phyloP scores from a whole-genome alignment of 2,329 filamentous ascomycete species.

The Alternaria brassicae region DNA sequence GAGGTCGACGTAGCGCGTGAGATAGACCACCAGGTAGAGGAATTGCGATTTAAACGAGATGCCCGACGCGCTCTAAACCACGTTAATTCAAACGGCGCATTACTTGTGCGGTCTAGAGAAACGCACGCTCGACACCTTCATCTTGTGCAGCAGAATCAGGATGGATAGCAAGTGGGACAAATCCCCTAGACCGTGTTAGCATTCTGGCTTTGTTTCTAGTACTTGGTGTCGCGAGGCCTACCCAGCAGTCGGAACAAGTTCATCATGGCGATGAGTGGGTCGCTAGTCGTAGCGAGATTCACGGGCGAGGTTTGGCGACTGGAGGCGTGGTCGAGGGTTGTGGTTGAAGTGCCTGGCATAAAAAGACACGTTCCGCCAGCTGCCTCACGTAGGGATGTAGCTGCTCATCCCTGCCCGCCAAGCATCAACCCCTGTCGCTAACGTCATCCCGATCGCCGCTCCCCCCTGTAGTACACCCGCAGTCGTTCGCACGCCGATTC shows the following conservation, averaged over 20 bases:
- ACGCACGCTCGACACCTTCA: constrained; percentile 83
- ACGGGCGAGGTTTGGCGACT: constrained; percentile 24
- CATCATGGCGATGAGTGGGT: constrained; percentile 58
- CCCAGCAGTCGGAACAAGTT: constrained; percentile 74
- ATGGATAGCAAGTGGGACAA: constrained; percentile 95
- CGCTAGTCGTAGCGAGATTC: constrained; percentile 24
- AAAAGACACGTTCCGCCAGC: constrained; percentile 49
- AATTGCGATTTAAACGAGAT: constrained; percentile 99
- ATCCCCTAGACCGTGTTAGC: constrained; percentile 69
- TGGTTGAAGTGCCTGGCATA: constrained; percentile 28
- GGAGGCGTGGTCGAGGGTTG: constrained; percentile 20
- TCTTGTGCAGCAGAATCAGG: constrained; percentile 94
- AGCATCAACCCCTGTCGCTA: constrained; percentile 31
- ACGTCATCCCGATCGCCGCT: constrained; percentile 25
- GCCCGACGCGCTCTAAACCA: constrained; percentile 84
- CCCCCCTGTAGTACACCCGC: constrained; percentile 7
- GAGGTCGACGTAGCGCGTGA: constrained; percentile 90
- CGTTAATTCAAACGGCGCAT: constrained; percentile 8
- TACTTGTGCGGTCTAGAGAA: not conserved
- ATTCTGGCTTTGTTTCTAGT: too few species aligned
- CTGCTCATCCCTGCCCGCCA: constrained; percentile 44
- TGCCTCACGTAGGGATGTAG: constrained; percentile 31
- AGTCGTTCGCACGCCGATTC: constrained; percentile 5
- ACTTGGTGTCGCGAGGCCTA: constrained; percentile 49
- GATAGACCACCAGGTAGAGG: constrained; percentile 91